Evolutionary conservation across 345 rosid genomes (phyloP), one percentile per base, ranked within the genome.

Genomic region (Microthlaspi erraticum): DNA sequence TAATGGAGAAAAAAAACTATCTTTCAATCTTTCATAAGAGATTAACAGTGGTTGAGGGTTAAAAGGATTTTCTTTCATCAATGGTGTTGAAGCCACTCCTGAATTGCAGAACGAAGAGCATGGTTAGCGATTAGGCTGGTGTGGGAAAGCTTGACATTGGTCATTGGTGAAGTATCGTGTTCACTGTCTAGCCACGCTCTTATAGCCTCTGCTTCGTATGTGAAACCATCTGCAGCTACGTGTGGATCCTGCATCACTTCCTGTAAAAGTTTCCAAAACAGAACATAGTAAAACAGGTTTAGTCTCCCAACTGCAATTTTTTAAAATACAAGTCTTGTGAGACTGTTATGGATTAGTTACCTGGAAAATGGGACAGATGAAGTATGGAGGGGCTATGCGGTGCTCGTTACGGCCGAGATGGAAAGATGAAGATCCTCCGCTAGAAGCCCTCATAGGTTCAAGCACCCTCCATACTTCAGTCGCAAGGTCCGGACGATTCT

Each of bases 391-490:
- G 36, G 88, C 83, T 52, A 74, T 84, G 50, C 78, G 80, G 17
- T 57, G 86, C 76, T 81, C 84, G 39, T 83, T 88, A 71, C 86
- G 81, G 66, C 81, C 85, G 2, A 79, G 72, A 60, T 75, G 81
- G 13, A 77, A 82, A 7, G 81, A 62, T 19, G 83, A 82, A 46
- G 86, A 81, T 66, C 86, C 85, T 60, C 90, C 88, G 16, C 96
- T 89, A 23, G 96, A 87, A 62, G 93, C 94, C 75, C 86, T 86
- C 94, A 91, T 87, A 37, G 92, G 85, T 70, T 89, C 97, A 60
- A 93, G 96, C 48, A 87, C 81, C 76, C 88, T 89, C 95, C 91
- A 89, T 18, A 93, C 93, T 54, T 89, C 94, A 13, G 84, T 80
- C 39, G 76, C 89, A 37, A 91, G 96, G 72, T 89, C 86, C 34